A percentile compares a stretch with the other conserved stretches of the same genome.
These are phyloP conservation scores for Zea mays DNA, from an alignment of 176 grass and related monocot genomes.

Conservation along the genomic window DNA sequence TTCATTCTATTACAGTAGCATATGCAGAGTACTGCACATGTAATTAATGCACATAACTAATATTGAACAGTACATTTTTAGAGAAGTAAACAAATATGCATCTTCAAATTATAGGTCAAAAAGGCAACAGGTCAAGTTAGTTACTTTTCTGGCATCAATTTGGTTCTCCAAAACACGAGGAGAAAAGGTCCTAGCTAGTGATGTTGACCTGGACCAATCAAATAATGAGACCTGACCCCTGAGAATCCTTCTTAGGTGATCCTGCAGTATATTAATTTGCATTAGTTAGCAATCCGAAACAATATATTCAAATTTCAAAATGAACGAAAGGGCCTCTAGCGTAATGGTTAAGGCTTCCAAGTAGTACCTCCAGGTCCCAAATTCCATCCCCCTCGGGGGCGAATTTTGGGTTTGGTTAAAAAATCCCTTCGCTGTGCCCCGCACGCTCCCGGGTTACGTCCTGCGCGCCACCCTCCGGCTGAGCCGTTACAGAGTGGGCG, in stretches of 20 bases:
- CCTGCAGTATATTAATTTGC: conserved; percentile 52
- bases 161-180: conserved; percentile 87
- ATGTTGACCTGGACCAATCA: conserved; percentile 97
- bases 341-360: too few species aligned
- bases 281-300: conserved; percentile 15
- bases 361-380: too few species aligned
- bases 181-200: conserved; percentile 85
- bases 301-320: not conserved
- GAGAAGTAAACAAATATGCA: conserved; percentile 4
- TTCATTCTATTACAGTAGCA: not conserved
- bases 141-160: conserved; percentile 94
- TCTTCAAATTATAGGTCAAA: conserved; percentile 18
- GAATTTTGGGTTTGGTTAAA: too few species aligned
- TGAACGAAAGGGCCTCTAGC: too few species aligned
- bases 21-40: too few species aligned
- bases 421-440: too few species aligned
- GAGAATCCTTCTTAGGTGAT: conserved; percentile 97
- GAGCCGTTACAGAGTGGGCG: too few species aligned
- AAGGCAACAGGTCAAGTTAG: conserved; percentile 19
- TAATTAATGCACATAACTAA: conserved; percentile 11
- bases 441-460: too few species aligned
- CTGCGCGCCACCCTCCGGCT: too few species aligned
- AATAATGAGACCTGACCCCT: conserved; percentile 95
- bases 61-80: conserved; percentile 15
- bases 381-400: too few species aligned